phyloP scores from a whole-genome alignment of 108 stramenopile species.

The Fragilaria crotonensis region DNA sequence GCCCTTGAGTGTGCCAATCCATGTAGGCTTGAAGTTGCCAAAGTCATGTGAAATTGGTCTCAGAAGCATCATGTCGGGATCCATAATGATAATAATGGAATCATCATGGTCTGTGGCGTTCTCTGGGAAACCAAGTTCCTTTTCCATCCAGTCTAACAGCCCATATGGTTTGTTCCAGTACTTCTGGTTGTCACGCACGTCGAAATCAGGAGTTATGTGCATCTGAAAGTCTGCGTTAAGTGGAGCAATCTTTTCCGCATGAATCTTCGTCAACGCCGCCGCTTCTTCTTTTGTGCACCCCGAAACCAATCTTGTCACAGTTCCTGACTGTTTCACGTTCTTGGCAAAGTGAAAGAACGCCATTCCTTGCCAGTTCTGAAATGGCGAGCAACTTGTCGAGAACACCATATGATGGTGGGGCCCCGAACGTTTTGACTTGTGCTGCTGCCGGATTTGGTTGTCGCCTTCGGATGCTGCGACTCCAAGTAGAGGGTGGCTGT shows the following conservation, averaged over 20 bases:
- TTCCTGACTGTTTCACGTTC: constrained; percentile 55
- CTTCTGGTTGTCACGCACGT: constrained; percentile 51
- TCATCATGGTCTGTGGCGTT: constrained; percentile 16
- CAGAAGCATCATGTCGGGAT: constrained; percentile 92
- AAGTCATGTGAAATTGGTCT: constrained; percentile 63
- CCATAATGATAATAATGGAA: constrained; percentile 73
- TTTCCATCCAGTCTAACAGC: constrained; percentile 60
- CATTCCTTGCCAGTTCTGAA: constrained; percentile 82
- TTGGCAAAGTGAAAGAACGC: constrained; percentile 67
- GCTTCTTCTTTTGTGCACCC: constrained; percentile 47
- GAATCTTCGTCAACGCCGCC: constrained; percentile 13
- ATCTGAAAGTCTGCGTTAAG: constrained; percentile 33
- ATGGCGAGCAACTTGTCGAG: constrained; percentile 67
- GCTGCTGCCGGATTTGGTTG: too few relatives aligned
- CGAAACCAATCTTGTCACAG: constrained; percentile 66
- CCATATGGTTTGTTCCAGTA: constrained; percentile 90
- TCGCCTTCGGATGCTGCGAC: too few relatives aligned
- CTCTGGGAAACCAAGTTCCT: constrained; percentile 15
- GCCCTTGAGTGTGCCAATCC: background rate
- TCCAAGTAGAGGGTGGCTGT: too few relatives aligned
- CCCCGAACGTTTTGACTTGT: too few relatives aligned
- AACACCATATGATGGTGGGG: constrained; percentile 33
- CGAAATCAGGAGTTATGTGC: constrained; percentile 68
- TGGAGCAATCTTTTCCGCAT: constrained; percentile 24
- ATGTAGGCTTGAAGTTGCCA: constrained; percentile 21